Base-by-base conservation (phyloP, 129 eudicot species). In the Arctium minus region DNA sequence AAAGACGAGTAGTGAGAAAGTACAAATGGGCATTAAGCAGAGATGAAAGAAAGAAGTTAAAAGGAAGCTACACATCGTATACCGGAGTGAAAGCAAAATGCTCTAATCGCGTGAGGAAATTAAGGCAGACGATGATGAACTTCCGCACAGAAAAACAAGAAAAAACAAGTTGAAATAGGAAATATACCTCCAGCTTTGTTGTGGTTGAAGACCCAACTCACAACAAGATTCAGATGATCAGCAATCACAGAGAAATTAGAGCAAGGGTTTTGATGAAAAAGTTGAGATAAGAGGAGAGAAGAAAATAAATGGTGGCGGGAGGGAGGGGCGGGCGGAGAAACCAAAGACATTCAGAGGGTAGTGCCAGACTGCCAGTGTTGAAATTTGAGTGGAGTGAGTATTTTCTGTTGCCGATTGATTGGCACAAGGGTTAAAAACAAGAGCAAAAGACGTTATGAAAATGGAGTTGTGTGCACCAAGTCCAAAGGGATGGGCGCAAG, bases 391-490 rank as follows among this genome's bases (percentile, higher is more conserved):
- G 77, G 77, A 39, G 35, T 73, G 0, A 22, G 27, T 22, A 22
- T 22, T 8, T 30, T 39, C 68, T n/a, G 68, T 60, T 60, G 68
- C 65, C 65, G 65, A 53, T 15, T 50, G 65, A 53, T 15, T 50
- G 56, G 56, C 56, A 17, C 62, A 50, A 50, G 76, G 32, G 76
- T 35, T 17, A 12, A 73, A 27, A 22, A 39, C 62, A 39, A 73
- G 22, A 73, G 10, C 30, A 73, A 73, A 17, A 2, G 15, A 40
- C 76, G 76, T 73, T 1, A 39, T 73, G 35, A 22, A 22, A 39
- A 73, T 73, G 77, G 77, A 73, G 48, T 10, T 73, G 77, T 40
- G 77, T 73, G 18, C 39, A 73, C 62, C 77, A 73, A 73, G 77
- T 73, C 60, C 36, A 73, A 73, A n/a, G 36, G 18, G 30, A 7